These are phyloP conservation scores for Ceratonia siliqua DNA, from an alignment of 306 rosid genomes.

Conservation along the genomic window DNA sequence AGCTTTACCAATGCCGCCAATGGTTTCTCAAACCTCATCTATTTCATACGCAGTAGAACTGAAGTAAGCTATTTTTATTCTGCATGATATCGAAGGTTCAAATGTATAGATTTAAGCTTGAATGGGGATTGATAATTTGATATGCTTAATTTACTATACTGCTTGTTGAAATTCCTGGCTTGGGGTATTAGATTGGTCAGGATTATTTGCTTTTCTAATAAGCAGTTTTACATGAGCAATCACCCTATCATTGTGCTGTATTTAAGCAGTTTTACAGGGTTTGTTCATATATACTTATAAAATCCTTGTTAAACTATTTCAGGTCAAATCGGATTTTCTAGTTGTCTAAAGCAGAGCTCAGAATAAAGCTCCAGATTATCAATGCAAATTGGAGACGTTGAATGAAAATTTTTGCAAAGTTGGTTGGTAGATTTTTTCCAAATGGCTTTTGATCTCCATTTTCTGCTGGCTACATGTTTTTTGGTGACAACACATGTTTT, in stretches of 20 bases:
- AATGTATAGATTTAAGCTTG: background rate
- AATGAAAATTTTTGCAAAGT: conserved; percentile 57
- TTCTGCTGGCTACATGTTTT: background rate
- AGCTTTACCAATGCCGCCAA: background rate
- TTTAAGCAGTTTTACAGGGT: background rate
- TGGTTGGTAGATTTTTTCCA: conserved; percentile 52
- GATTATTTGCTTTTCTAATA: background rate
- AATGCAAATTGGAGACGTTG: conserved; percentile 52
- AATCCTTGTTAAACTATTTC: background rate
- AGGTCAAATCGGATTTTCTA: conserved; percentile 85
- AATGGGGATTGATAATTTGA: background rate
- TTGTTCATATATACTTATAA: background rate
- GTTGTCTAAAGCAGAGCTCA: conserved; percentile 81
- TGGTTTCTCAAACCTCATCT: background rate
- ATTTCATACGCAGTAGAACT: background rate
- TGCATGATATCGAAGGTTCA: background rate
- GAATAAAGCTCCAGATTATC: conserved; percentile 68
- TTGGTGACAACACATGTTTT: no score
- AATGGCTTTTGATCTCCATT: background rate
- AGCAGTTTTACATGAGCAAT: background rate
- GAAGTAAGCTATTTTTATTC: background rate
- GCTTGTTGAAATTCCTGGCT: background rate
- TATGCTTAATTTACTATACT: background rate
- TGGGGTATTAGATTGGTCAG: background rate
- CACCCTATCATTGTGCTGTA: background rate